phyloP scores from a whole-genome alignment of 2,329 filamentous ascomycete genomes.

The Stemphylium vesicarium region DNA sequence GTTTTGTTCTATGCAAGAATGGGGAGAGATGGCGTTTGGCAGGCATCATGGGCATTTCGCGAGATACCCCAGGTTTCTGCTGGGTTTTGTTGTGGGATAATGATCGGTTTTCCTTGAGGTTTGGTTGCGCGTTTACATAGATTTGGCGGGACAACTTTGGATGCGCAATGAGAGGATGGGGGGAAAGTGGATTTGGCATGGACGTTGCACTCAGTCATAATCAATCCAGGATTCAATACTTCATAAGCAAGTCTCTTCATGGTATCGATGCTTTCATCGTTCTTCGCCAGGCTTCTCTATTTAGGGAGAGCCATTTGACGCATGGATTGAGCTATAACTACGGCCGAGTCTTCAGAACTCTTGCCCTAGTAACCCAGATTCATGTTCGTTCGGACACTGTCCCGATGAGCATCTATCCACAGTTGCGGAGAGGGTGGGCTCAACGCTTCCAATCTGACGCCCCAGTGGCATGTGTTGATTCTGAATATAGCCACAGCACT shows the following conservation, averaged over 20 bases:
- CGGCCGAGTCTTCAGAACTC: background rate
- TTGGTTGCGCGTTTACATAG: constrained; percentile 6
- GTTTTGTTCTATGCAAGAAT: background rate
- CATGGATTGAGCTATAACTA: background rate
- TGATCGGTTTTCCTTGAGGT: background rate
- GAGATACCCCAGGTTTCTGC: constrained; percentile 11
- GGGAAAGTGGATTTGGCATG: background rate
- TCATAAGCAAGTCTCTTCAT: background rate
- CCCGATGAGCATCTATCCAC: no score
- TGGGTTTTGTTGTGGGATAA: constrained; percentile 5
- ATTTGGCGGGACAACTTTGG: constrained; percentile 3
- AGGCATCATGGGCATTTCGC: constrained; percentile 2
- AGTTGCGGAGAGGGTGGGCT: no score
- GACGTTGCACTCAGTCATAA: constrained; percentile 13
- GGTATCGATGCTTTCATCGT: background rate
- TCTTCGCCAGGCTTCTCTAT: background rate
- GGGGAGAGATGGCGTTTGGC: constrained; percentile 2
- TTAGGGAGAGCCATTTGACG: background rate
- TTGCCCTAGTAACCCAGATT: background rate
- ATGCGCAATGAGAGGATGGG: constrained; percentile 5
- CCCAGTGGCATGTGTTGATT: no score
- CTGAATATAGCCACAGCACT: no score
- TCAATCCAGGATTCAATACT: constrained; percentile 4
- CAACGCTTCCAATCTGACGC: no score
- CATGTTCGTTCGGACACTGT: no score